Evolutionary conservation across 129 eudicot genomes (phyloP).

Genomic region (Pittosporum tobira): DNA sequence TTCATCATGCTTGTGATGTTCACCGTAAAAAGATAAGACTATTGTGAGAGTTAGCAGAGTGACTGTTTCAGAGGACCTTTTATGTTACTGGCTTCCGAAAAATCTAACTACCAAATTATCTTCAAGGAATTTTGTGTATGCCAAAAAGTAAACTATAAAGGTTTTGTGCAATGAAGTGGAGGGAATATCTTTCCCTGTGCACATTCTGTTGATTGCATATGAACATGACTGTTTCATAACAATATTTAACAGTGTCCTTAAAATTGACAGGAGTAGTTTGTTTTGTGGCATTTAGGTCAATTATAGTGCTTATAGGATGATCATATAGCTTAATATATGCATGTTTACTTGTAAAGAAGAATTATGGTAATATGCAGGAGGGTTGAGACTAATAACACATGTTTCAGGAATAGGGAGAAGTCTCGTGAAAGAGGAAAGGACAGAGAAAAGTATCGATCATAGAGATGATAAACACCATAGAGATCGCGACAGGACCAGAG

Average conservation of each 20-base stretch:
- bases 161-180: not conserved
- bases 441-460: conserved; percentile 53
- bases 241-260: not conserved
- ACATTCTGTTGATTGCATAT: not conserved
- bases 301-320: not conserved
- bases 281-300: not conserved
- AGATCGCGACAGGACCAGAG: conserved; percentile 68
- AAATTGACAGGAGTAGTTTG: not conserved
- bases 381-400: conserved; percentile 1
- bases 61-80: not conserved
- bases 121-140: not conserved
- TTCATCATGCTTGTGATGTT: too few relatives aligned
- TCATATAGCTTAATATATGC: too few relatives aligned
- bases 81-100: not conserved
- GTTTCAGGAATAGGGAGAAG: conserved; percentile 73
- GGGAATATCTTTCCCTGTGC: not conserved
- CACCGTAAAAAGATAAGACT: too few relatives aligned
- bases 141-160: not conserved
- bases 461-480: conserved; percentile 76
- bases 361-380: not conserved
- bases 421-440: conserved; percentile 75
- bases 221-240: not conserved
- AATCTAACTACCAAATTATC: not conserved
- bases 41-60: not conserved
- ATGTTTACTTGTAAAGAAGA: not conserved